phyloP scores from a whole-genome alignment of 169 alveolate genomes.

The Ichthyophthirius multifiliis region DNA sequence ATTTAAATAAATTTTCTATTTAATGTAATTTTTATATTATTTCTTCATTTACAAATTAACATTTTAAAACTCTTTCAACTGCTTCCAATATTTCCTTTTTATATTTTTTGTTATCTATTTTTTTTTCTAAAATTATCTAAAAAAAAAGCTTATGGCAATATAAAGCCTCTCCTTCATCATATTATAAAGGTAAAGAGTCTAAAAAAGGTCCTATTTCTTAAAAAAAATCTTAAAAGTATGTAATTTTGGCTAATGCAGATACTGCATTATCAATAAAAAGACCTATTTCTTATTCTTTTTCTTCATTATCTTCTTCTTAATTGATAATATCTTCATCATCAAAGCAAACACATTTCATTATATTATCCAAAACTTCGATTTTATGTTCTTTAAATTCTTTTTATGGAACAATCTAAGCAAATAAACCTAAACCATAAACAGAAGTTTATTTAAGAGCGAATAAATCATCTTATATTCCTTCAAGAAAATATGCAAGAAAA shows the following conservation, averaged over 20 bases:
- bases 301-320: conserved; percentile 1
- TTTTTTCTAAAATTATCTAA: neutral
- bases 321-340: neutral
- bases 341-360: neutral
- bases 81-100: neutral
- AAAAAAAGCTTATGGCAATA: neutral
- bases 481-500: neutral
- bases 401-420: neutral
- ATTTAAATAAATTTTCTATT: too few species aligned
- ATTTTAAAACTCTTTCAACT: neutral
- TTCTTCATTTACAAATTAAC: neutral
- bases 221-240: neutral
- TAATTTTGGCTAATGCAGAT: neutral
- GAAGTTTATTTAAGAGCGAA: neutral
- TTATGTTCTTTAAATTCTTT: neutral
- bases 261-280: neutral
- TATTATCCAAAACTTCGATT: neutral
- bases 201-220: neutral
- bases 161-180: neutral
- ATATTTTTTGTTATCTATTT: neutral
- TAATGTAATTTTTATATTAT: neutral
- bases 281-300: neutral
- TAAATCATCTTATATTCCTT: neutral
- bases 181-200: neutral
- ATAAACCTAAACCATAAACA: conserved; percentile 2